A percentile compares a stretch with the other conserved stretches of the same genome.
Conservation (phyloP, 2,329 filamentous ascomycete genomes). For the Iodosphaeria phyllophila region DNA sequence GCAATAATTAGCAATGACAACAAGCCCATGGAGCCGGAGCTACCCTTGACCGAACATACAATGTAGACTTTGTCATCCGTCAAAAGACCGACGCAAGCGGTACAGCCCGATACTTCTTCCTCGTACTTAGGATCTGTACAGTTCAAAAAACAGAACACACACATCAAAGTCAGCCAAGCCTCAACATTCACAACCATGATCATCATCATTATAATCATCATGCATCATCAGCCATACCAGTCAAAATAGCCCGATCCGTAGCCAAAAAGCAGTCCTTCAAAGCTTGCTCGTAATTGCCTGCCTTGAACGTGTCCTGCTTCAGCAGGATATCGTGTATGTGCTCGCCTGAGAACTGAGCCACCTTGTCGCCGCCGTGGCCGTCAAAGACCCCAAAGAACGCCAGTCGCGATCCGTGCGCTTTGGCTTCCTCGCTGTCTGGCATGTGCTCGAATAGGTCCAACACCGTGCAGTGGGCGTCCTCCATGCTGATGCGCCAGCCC, state of each 20-base stretch:
- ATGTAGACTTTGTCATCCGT: conserved; percentile 86
- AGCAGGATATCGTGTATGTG: conserved; percentile 87
- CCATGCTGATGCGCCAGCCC: conserved; percentile 99
- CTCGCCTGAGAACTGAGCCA: conserved; percentile 81
- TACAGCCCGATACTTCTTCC: conserved; percentile 96
- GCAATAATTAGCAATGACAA: conserved; percentile 9
- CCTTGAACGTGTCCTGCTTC: conserved; percentile 86
- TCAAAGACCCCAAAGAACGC: conserved; percentile 98
- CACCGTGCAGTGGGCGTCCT: conserved; percentile 80
- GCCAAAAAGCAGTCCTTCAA: conserved; percentile 95
- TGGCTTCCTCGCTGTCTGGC: conserved; percentile 31
- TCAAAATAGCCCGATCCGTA: conserved; percentile 87
- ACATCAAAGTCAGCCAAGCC: too few relatives aligned
- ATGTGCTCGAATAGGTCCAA: conserved; percentile 73
- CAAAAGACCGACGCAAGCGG: conserved; percentile 78
- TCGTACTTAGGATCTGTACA: conserved; percentile 78
- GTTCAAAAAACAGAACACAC: too few relatives aligned
- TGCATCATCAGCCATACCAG: conserved; percentile 47
- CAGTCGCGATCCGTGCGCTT: conserved; percentile 50
- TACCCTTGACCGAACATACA: conserved; percentile 39
- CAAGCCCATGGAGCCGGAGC: conserved; percentile 4
- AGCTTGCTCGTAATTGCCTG: conserved; percentile 82
- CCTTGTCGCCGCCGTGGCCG: conserved; percentile 92
- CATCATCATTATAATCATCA: too few relatives aligned
- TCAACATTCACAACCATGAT: too few relatives aligned